phyloP scores from a whole-genome alignment of 2,329 filamentous ascomycete genomes.

The Metarhizium sp. region DNA sequence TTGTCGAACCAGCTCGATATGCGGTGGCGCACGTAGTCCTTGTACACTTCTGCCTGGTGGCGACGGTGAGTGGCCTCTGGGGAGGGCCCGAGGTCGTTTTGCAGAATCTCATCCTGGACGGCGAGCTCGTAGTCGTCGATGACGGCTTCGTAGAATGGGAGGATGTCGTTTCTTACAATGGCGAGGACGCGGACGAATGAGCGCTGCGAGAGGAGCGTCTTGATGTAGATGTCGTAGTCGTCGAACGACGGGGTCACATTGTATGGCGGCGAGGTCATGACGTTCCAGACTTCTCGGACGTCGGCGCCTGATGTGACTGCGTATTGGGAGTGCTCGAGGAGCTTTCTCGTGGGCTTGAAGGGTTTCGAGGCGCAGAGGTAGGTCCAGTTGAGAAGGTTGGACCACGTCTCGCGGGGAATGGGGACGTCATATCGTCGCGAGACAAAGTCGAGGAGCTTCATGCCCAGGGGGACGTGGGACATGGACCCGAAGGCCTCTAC shows the following conservation, averaged over 20 bases:
- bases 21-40: slow-evolving; percentile 22
- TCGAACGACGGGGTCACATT: slow-evolving; percentile 45
- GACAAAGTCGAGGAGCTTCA: slow-evolving; percentile 53
- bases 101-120: slow-evolving; percentile 24
- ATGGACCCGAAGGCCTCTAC: slow-evolving; percentile 61
- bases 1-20: slow-evolving; percentile 18
- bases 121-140: slow-evolving; percentile 16
- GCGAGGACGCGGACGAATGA: slow-evolving; percentile 21
- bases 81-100: slow-evolving; percentile 12
- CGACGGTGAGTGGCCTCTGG: slow-evolving; percentile 16
- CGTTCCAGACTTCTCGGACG: slow-evolving; percentile 45
- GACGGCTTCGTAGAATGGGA: slow-evolving; percentile 26
- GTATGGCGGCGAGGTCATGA: slow-evolving; percentile 51
- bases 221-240: slow-evolving; percentile 40
- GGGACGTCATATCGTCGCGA: slow-evolving; percentile 48
- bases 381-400: slow-evolving; percentile 57
- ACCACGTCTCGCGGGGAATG: slow-evolving; percentile 53
- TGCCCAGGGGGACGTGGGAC: slow-evolving; percentile 48
- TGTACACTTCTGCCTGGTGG: slow-evolving; percentile 17
- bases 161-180: slow-evolving; percentile 29
- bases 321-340: slow-evolving; percentile 17
- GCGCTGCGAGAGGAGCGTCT: slow-evolving; percentile 24
- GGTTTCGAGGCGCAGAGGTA: slow-evolving; percentile 42
- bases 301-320: slow-evolving; percentile 29
- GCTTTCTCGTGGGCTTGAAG: slow-evolving; percentile 25